Conservation (phyloP, 352 stramenopile species). For the Phytophthora ramorum region DNA sequence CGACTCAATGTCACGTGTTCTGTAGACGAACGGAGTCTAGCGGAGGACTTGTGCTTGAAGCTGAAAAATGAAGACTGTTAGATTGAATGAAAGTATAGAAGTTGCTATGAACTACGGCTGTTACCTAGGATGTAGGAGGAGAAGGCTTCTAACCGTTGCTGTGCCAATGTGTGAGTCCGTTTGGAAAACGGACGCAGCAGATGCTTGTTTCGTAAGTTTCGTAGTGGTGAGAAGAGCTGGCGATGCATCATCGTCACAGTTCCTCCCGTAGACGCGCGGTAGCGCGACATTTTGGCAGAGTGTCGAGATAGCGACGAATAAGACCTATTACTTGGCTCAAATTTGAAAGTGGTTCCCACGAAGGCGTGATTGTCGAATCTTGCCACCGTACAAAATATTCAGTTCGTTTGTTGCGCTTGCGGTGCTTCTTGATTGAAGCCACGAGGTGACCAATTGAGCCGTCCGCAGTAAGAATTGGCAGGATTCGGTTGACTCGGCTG, state of each 20-base stretch:
- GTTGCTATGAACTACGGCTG: too few species aligned
- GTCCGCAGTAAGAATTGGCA: background rate
- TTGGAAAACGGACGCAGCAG: too few species aligned
- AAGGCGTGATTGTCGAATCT: background rate
- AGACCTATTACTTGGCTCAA: background rate
- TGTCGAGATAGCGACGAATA: slow-evolving; percentile 6
- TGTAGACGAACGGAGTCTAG: too few species aligned
- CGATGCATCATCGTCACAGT: background rate
- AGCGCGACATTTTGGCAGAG: slow-evolving; percentile 1
- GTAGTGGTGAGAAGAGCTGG: too few species aligned
- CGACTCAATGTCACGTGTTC: slow-evolving; percentile 3
- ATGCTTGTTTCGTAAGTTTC: too few species aligned
- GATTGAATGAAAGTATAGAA: too few species aligned
- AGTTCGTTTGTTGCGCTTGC: background rate
- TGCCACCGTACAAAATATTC: background rate
- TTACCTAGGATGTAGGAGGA: too few species aligned
- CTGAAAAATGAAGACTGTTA: too few species aligned
- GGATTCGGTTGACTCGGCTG: background rate
- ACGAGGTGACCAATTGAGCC: slow-evolving; percentile 6
- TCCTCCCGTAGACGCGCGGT: slow-evolving; percentile 14
- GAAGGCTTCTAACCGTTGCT: too few species aligned
- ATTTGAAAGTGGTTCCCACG: background rate
- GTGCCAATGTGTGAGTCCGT: too few species aligned
- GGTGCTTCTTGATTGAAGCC: background rate
- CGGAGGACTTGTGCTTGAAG: too few species aligned